Evolutionary conservation across 805 yeast species (phyloP).

Genomic region (Nakazawaea populi): DNA sequence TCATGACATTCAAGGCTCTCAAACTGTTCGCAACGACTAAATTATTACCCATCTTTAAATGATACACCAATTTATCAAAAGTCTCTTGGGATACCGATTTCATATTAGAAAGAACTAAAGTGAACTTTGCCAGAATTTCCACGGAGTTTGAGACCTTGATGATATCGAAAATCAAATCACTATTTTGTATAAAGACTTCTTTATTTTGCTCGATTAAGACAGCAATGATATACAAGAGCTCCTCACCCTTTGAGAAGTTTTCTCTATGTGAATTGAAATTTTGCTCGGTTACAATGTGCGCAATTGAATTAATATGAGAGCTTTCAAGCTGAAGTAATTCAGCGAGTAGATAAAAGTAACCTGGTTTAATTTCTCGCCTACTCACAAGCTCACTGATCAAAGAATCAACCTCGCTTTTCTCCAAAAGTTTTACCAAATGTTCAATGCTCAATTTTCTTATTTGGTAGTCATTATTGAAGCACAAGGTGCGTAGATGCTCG

Average conservation of each 20-base stretch:
- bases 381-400: neutral
- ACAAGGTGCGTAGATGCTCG: conserved; percentile 25
- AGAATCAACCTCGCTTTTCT: neutral
- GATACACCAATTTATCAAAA: conserved; percentile 27
- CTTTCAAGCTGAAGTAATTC: conserved; percentile 12
- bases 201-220: conserved; percentile 5
- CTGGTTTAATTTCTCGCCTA: neutral
- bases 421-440: conserved; percentile 24
- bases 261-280: conserved; percentile 29
- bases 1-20: conserved; percentile 19
- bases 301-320: neutral
- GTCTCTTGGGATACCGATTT: conserved; percentile 12
- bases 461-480: conserved; percentile 33
- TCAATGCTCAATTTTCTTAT: conserved; percentile 35
- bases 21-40: conserved; percentile 30
- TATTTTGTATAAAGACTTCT: conserved; percentile 11
- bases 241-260: conserved; percentile 31
- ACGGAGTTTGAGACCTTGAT: conserved; percentile 18
- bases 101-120: conserved; percentile 18
- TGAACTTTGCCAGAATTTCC: conserved; percentile 23
- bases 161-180: conserved; percentile 21
- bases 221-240: conserved; percentile 20
- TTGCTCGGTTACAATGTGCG: conserved; percentile 3
- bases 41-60: conserved; percentile 32
- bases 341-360: conserved; percentile 18